Evolutionary conservation across 179 eudicot species (phyloP), one percentile per base, ranked within the genome.

Genomic region (Amaranthus tricolor): DNA sequence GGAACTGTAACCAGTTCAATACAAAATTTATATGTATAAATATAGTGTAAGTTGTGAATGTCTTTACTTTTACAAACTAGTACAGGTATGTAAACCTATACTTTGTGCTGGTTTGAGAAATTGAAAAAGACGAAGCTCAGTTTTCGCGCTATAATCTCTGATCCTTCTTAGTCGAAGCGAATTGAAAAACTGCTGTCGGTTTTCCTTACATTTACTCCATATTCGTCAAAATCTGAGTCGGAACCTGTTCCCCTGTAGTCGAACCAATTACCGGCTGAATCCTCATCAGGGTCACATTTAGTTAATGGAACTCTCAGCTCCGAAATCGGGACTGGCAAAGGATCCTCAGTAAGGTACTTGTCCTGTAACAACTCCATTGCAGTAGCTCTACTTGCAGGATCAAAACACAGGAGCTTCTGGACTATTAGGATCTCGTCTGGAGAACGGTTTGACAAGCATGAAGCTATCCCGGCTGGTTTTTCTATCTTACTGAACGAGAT

Each of bases 301-400:
- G 84, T 72, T 2, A 84, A 79, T 49, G 99, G 99, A 66, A 95
- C 82, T 72, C 86, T 84, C 52, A 95, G 81, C 79, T 89, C 90
- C 16, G 90, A 83, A 12, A 81, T 17, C 2, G 91, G 87, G 77
- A 87, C 86, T 0, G 99, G 99, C 54, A 89, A 70, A 68, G 99
- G 98, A 59, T 87, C 94, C 78, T 95, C 98, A 44, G 80, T 88
- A 24, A 95, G 81, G 78, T 95, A 95, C 82, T 84, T 86, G 52
- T 95, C 97, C 15, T 82, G 88, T 69, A 95, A 89, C 67, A 95
- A 88, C 76, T 95, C 99, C 93, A 91, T 88, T 40, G 96, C 91
- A 43, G 97, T 89, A 70, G 96, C 98, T 81, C 99, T 86, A 74
- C 87, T 80, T 16, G 90, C 84, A 9, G 99, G 98, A 78, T 95